These are phyloP conservation scores for Artemisia argyi DNA, from an alignment of 129 eudicot genomes.

Conservation along the genomic window DNA sequence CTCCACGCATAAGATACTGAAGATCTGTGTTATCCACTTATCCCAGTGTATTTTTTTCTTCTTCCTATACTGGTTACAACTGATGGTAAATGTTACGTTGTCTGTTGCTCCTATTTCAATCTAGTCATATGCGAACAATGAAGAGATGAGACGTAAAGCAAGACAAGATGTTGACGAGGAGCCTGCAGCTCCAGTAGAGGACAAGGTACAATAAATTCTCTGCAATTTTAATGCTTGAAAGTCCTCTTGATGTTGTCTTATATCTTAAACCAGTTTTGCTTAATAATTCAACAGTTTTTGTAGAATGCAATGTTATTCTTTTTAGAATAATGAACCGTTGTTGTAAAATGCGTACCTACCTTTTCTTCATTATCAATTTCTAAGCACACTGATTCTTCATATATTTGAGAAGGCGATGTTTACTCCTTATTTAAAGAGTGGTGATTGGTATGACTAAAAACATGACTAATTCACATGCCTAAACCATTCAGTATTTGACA, in stretches of 20 bases:
- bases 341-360: neutral
- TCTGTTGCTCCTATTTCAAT: slow-evolving; percentile 17
- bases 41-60: neutral
- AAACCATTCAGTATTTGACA: too few relatives aligned
- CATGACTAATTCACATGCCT: too few relatives aligned
- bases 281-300: neutral
- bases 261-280: neutral
- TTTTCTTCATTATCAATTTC: neutral
- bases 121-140: slow-evolving; percentile 82
- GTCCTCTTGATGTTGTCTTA: slow-evolving; percentile 1
- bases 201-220: slow-evolving; percentile 60
- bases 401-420: neutral
- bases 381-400: neutral
- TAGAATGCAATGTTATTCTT: neutral
- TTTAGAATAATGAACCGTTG: neutral
- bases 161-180: slow-evolving; percentile 61
- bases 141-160: slow-evolving; percentile 63
- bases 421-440: neutral
- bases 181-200: slow-evolving; percentile 49
- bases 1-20: neutral
- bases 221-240: slow-evolving; percentile 5
- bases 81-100: slow-evolving; percentile 8
- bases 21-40: neutral
- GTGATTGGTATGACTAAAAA: neutral
- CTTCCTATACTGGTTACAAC: neutral